phyloP scores from a whole-genome alignment of 2,329 filamentous ascomycete genomes.

The Penicillium sp. region DNA sequence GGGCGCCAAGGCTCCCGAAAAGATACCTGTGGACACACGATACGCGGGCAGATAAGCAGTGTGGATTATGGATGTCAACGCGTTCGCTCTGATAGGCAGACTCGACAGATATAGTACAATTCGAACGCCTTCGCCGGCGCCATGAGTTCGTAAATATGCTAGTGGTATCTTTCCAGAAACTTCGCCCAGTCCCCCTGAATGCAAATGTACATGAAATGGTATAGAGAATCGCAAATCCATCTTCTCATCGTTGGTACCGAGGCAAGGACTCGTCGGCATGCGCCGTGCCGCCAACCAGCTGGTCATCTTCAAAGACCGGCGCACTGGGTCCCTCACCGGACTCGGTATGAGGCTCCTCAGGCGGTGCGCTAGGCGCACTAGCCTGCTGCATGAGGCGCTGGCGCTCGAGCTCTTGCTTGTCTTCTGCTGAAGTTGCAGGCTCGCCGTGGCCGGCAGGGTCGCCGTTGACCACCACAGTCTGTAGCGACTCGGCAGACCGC shows the following conservation, averaged over 20 bases:
- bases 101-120: slow-evolving; percentile 21
- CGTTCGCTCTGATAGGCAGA: too few species aligned
- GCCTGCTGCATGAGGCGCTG: slow-evolving; percentile 61
- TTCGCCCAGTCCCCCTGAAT: slow-evolving; percentile 24
- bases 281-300: slow-evolving; percentile 40
- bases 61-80: too few species aligned
- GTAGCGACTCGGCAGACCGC: slow-evolving; percentile 32
- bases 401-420: slow-evolving; percentile 76
- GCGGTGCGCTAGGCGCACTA: slow-evolving; percentile 53
- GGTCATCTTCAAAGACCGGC: slow-evolving; percentile 56
- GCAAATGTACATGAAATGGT: slow-evolving; percentile 26
- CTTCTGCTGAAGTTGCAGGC: slow-evolving; percentile 51
- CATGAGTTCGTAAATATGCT: slow-evolving; percentile 19
- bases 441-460: slow-evolving; percentile 45
- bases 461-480: slow-evolving; percentile 33
- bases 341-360: slow-evolving; percentile 22
- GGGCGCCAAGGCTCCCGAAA: slow-evolving; percentile 24
- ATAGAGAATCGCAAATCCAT: slow-evolving; percentile 10
- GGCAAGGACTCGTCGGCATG: slow-evolving; percentile 43
- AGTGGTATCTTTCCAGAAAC: slow-evolving; percentile 35
- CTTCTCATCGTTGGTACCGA: slow-evolving; percentile 42
- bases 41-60: slow-evolving; percentile 2
- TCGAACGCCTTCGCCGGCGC: slow-evolving; percentile 17
- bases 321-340: slow-evolving; percentile 50
- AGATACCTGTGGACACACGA: neutral